Conservation (phyloP, 2,329 filamentous ascomycete genomes). For the Microdochium nivale region DNA sequence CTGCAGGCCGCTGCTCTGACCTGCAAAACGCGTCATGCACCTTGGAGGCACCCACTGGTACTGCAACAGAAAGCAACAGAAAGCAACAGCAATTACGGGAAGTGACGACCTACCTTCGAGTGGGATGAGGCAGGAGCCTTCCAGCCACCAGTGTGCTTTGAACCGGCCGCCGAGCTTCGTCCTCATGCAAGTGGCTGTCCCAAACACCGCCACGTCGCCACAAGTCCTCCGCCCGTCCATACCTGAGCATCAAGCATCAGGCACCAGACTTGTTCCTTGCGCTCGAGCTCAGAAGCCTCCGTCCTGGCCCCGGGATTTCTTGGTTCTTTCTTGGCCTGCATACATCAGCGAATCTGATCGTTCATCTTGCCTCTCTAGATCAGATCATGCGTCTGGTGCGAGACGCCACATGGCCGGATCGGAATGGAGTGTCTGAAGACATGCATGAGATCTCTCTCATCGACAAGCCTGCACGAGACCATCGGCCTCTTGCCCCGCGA, state of each 20-base stretch:
- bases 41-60: too few species aligned
- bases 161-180: background rate
- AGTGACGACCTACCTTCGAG: too few species aligned
- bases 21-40: too few species aligned
- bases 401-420: background rate
- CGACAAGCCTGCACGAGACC: background rate
- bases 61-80: too few species aligned
- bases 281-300: background rate
- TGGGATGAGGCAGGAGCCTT: background rate
- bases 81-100: too few species aligned
- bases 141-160: background rate
- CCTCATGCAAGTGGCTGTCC: too few species aligned
- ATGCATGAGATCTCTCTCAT: background rate
- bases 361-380: background rate
- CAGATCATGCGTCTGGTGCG: background rate
- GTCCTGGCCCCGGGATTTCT: background rate
- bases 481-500: background rate
- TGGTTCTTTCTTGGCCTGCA: background rate
- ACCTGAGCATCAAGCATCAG: too few species aligned
- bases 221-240: too few species aligned
- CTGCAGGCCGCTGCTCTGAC: too few species aligned
- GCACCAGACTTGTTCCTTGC: too few species aligned
- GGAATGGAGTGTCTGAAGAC: background rate
- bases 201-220: too few species aligned
- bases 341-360: background rate